These are phyloP conservation scores for Cucurbita maxima DNA, from an alignment of 306 rosid genomes.

Conservation along the genomic window DNA sequence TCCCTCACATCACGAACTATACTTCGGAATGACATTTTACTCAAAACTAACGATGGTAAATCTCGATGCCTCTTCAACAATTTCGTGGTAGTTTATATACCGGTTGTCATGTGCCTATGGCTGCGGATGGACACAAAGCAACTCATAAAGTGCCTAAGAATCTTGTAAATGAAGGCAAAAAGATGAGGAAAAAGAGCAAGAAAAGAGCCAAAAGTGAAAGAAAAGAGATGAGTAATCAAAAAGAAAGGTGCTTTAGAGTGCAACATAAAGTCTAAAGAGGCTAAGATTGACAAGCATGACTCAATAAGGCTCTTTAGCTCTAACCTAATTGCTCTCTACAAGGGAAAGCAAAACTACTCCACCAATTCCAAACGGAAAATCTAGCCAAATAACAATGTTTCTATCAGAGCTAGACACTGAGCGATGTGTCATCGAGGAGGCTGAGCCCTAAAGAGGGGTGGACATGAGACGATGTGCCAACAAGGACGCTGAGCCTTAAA, in stretches of 20 bases:
- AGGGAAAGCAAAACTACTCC: not conserved
- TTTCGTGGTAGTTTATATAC: not conserved
- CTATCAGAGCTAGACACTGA: no score
- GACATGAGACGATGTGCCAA: no score
- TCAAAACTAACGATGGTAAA: not conserved
- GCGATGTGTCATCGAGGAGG: no score
- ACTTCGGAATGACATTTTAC: slow-evolving; percentile 80
- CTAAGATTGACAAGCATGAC: slow-evolving; percentile 1
- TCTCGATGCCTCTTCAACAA: not conserved
- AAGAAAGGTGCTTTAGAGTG: slow-evolving; percentile 9
- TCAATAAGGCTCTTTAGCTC: not conserved
- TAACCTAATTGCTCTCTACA: not conserved
- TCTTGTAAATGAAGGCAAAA: slow-evolving; percentile 6
- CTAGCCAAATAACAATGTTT: not conserved
- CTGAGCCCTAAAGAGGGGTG: no score
- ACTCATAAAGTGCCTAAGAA: not conserved
- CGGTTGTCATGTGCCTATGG: not conserved
- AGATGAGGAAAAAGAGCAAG: not conserved
- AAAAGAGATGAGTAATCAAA: not conserved
- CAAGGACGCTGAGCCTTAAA: no score
- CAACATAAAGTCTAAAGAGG: slow-evolving; percentile 8
- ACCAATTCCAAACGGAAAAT: not conserved
- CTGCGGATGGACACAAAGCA: slow-evolving; percentile 5
- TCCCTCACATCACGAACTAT: slow-evolving; percentile 85
- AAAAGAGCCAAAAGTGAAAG: slow-evolving; percentile 1